A percentile compares a stretch with the other conserved stretches of the same genome.
These are phyloP conservation scores for Capsicum baccatum DNA, from an alignment of 257 asterid species.

Conservation along the genomic window DNA sequence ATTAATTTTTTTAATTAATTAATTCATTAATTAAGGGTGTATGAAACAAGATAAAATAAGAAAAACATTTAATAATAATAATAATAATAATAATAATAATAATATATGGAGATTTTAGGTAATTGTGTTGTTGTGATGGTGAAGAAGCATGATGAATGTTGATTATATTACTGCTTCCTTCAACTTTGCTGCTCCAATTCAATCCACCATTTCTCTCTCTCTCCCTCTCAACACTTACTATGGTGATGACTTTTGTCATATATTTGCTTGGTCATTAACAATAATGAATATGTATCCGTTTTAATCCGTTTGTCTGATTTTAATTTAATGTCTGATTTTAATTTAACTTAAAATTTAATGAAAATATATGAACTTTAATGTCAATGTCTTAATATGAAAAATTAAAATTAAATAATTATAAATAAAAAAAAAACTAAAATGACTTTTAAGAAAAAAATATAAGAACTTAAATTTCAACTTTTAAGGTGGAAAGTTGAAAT, in stretches of 20 bases:
- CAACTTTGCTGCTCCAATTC: not conserved
- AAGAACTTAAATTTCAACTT: too few relatives aligned
- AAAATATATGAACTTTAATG: too few relatives aligned
- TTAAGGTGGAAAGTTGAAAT: too few relatives aligned
- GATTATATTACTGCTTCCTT: not conserved
- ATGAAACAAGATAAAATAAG: conserved; percentile 13
- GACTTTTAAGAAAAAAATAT: too few relatives aligned
- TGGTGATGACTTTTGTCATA: conserved; percentile 4
- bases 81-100: not conserved
- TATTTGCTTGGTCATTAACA: not conserved
- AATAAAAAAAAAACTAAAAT: too few relatives aligned
- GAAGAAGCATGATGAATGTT: conserved; percentile 7
- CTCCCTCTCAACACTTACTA: not conserved
- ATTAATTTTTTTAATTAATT: conserved; percentile 18
- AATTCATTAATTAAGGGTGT: not conserved
- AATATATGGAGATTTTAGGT: conserved; percentile 24
- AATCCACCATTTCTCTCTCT: not conserved
- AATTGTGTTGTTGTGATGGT: conserved; percentile 11
- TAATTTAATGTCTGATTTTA: too few relatives aligned
- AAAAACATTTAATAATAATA: not conserved
- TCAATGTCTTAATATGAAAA: too few relatives aligned
- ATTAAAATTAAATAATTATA: too few relatives aligned
- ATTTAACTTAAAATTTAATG: too few relatives aligned
- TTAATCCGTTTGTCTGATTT: too few relatives aligned
- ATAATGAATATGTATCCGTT: not conserved